Percentiles rank a stretch among this genome's conserved stretches.
These are phyloP conservation scores for Rossbeevera mucosa DNA, from an alignment of 768 basidiomycete species.

Conservation along the genomic window DNA sequence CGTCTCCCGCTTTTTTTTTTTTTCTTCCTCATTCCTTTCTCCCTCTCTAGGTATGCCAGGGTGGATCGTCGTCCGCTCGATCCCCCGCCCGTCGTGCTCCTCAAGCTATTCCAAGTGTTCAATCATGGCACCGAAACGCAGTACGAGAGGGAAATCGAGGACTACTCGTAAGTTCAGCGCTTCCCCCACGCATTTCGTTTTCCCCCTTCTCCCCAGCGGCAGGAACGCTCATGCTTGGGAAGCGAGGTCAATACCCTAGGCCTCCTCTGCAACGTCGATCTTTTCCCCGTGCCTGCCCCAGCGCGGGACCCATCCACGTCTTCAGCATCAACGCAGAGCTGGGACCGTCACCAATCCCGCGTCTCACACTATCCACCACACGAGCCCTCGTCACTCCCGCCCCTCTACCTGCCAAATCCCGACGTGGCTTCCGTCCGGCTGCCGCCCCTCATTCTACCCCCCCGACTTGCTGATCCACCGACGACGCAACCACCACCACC, in stretches of 20 bases:
- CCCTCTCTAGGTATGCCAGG: slow-evolving; percentile 44
- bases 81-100: slow-evolving; percentile 55
- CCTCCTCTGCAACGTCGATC: slow-evolving; percentile 71
- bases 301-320: slow-evolving; percentile 3
- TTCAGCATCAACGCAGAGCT: slow-evolving; percentile 1
- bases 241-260: slow-evolving; percentile 64
- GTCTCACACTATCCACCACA: slow-evolving; percentile 1
- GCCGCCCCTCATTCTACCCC: slow-evolving; percentile 20
- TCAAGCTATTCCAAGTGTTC: slow-evolving; percentile 48
- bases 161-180: slow-evolving; percentile 44
- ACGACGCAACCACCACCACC: slow-evolving; percentile 6
- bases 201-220: neutral
- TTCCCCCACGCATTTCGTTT: neutral
- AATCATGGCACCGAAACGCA: slow-evolving; percentile 36
- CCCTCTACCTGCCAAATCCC: slow-evolving; percentile 14
- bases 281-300: slow-evolving; percentile 54
- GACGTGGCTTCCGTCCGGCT: slow-evolving; percentile 16
- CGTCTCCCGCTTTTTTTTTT: neutral
- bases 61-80: slow-evolving; percentile 66
- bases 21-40: neutral
- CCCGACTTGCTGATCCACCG: slow-evolving; percentile 4
- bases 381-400: slow-evolving; percentile 8
- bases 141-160: slow-evolving; percentile 45
- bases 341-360: slow-evolving; percentile 14
- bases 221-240: slow-evolving; percentile 10